Conservation (phyloP, 306 rosid species). For the Dalbergia cultrata region DNA sequence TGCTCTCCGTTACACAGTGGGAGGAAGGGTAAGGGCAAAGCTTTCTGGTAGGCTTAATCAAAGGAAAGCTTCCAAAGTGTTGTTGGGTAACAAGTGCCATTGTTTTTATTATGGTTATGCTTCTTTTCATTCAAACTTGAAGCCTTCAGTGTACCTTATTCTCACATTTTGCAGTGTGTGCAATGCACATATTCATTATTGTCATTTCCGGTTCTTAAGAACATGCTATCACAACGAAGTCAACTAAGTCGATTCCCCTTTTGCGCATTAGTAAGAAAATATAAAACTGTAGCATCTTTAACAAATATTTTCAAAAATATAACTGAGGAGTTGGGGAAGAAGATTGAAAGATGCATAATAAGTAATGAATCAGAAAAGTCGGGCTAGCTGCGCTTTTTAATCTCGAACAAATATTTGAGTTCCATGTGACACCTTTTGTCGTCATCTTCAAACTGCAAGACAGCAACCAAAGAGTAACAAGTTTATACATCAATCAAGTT, state of each 20-base stretch:
- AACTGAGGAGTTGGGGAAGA: constrained; percentile 10
- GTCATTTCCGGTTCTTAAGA: constrained; percentile 12
- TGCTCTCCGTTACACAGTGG: too few relatives aligned
- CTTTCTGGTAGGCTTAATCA: too few relatives aligned
- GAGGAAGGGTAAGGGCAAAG: too few relatives aligned
- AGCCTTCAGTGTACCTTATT: too few relatives aligned
- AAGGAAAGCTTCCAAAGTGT: too few relatives aligned
- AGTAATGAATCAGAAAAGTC: background rate
- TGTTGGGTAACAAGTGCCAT: too few relatives aligned
- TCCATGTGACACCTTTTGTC: constrained; percentile 60
- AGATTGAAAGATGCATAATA: constrained; percentile 2
- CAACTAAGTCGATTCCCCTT: background rate
- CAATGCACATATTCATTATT: background rate
- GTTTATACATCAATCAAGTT: constrained; percentile 36
- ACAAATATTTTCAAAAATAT: constrained; percentile 16
- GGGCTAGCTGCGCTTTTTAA: constrained; percentile 50
- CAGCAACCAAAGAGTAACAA: constrained; percentile 30
- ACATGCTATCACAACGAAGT: constrained; percentile 12
- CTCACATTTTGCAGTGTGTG: too few relatives aligned
- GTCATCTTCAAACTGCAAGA: constrained; percentile 62
- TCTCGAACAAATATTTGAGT: constrained; percentile 60
- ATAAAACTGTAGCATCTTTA: constrained; percentile 14
- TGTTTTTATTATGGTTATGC: too few relatives aligned
- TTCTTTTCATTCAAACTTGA: too few relatives aligned
- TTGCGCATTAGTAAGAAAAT: constrained; percentile 32